A percentile compares a stretch with the other conserved stretches of the same genome.
Evolutionary conservation across 2,329 filamentous ascomycete species (phyloP).

Genomic region (Penicillium palitans): DNA sequence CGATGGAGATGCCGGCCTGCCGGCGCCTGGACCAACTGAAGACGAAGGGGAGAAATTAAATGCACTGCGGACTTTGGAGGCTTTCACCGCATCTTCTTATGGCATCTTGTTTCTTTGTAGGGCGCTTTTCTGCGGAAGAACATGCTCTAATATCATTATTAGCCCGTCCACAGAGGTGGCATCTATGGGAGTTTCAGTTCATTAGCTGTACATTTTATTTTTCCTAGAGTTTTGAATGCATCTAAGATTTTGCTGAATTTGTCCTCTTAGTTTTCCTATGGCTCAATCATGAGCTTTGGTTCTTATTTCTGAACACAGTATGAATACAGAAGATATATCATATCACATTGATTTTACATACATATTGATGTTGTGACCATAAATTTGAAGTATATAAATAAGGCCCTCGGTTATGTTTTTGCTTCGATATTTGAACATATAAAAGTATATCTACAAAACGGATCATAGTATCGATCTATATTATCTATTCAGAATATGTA

Average conservation of each 20-base stretch:
- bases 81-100: neutral
- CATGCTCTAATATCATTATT: constrained; percentile 9
- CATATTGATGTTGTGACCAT: neutral
- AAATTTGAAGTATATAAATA: neutral
- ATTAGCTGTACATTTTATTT: constrained; percentile 12
- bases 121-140: neutral
- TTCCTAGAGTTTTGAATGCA: constrained; percentile 15
- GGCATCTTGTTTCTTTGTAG: neutral
- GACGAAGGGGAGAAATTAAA: constrained; percentile 25
- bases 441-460: no score
- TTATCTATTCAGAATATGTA: no score
- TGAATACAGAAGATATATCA: neutral
- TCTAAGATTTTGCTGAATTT: neutral
- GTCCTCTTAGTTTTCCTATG: no score
- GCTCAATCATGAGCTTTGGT: no score
- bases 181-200: constrained; percentile 3
- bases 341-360: neutral
- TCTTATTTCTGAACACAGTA: no score
- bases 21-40: constrained; percentile 55
- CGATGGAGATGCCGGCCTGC: constrained; percentile 62
- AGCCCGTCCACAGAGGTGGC: neutral
- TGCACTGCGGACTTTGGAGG: neutral
- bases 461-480: no score
- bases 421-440: neutral
- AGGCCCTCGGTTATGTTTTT: neutral